Percentiles rank a stretch among this genome's conserved stretches.
These are phyloP conservation scores for Starmerella cellae DNA, from an alignment of 805 yeast species.

Conservation along the genomic window DNA sequence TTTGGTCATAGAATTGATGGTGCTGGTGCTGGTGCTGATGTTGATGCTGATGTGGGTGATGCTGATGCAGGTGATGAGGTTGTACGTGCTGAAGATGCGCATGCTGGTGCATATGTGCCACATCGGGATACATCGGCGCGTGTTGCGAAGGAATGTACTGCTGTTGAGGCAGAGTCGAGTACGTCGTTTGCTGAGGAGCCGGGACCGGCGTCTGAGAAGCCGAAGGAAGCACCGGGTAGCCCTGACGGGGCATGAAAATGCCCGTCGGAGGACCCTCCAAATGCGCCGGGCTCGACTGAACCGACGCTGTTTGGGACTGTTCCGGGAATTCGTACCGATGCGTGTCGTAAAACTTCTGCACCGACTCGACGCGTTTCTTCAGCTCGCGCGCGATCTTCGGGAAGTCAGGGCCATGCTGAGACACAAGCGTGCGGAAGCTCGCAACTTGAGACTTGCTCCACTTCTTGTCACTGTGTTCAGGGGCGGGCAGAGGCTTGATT, in stretches of 20 bases:
- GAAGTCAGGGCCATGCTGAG: not conserved
- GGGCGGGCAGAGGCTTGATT: no score
- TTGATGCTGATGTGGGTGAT: not conserved
- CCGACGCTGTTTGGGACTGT: not conserved
- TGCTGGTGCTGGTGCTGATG: not conserved
- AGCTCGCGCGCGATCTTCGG: not conserved
- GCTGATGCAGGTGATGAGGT: not conserved
- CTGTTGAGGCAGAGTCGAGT: no score
- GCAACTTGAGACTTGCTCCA: not conserved
- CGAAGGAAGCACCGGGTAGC: not conserved
- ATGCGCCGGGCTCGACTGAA: not conserved
- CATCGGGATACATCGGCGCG: no score
- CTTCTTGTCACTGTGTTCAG: not conserved
- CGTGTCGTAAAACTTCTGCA: not conserved
- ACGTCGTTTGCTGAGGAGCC: no score
- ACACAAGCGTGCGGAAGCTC: not conserved
- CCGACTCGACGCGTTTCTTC: not conserved
- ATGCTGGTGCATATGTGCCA: no score
- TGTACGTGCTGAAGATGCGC: no score
- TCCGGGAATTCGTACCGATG: not conserved
- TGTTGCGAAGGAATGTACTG: no score
- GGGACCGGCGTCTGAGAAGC: not conserved
- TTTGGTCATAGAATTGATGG: no score
- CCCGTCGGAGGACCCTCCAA: slow-evolving; percentile 3
- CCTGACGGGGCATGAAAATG: slow-evolving; percentile 5